Base-by-base conservation (phyloP, 352 stramenopile genomes). In the Pythium graminicola region DNA sequence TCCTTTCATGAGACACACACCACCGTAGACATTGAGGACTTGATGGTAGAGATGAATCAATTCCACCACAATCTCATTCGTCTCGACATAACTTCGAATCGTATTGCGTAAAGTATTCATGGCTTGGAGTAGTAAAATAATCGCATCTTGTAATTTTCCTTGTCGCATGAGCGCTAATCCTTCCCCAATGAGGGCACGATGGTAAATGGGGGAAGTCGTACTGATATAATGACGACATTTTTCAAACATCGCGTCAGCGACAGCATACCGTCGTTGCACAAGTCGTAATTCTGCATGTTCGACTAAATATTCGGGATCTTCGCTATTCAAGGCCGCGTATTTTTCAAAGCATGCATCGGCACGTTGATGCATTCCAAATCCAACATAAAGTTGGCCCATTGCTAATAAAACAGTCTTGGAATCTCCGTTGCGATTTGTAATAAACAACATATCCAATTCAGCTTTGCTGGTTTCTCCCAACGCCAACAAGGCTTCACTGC, bases 381-480 rank as follows among this genome's bases (percentile, higher is more conserved):
- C 64, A 14, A 66, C 67, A 42, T 77, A 82, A 17, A 85, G 65
- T 19, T 64, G 65, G 19, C 74, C 72, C 72, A 82, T 85, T 10
- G 72, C 54, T 1, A 82, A 42, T 16, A 73, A 54, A 3, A 46
- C 49, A 24, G 50, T 38, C 23, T 33, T 50, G 0, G 72, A 54
- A 31, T 60, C 60, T 19, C 72, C 74, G 4, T 70, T 64, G n/a
- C 72, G 59, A 31, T 72, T 80, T n/a, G 38, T 35, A 24, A 79
- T 60, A 33, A 64, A 66, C 9, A 76, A 49, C 23, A 51, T 23
- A 28, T 78, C 71, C 7, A 65, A 51, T 14, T 75, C 64, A 4
- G 72, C 69, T 17, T 72, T 68, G n/a, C 40, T 55, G 9, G 32
- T 6, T 13, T 75, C 54, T 7, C 61, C 42, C 6, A 77, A 41